A percentile compares a stretch with the other conserved stretches of the same genome.
phyloP scores from a whole-genome alignment of 148 eudicot genomes.

The Camellia granthamiana region DNA sequence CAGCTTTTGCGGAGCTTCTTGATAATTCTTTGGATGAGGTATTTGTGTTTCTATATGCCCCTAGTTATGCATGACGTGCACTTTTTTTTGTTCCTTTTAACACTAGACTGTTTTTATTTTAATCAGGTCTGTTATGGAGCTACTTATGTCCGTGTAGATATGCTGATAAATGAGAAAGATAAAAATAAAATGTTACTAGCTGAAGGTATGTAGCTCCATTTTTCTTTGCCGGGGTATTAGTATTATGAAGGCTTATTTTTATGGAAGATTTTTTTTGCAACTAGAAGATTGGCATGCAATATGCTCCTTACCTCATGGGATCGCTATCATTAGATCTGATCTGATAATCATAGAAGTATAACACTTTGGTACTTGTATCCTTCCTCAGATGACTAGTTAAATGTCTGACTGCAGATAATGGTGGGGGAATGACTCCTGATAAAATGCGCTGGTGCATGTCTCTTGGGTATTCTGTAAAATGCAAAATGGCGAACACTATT shows the following conservation, averaged over 20 bases:
- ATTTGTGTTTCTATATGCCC: not conserved
- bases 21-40: conserved; percentile 84
- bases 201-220: conserved; percentile 46
- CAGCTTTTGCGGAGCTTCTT: conserved; percentile 77
- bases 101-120: not conserved
- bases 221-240: not conserved
- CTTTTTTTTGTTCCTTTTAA: not conserved
- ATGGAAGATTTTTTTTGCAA: not conserved
- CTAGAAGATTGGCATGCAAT: not conserved
- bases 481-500: conserved; percentile 60
- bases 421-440: conserved; percentile 80
- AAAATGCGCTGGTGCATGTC: conserved; percentile 80
- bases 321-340: not conserved
- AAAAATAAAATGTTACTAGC: conserved; percentile 52
- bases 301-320: not conserved
- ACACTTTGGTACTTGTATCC: too few species aligned
- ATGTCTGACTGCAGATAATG: conserved; percentile 49
- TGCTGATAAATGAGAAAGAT: conserved; percentile 46
- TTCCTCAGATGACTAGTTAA: not conserved
- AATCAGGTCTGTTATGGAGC: conserved; percentile 61
- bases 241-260: not conserved
- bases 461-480: conserved; percentile 72
- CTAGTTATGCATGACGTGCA: not conserved
- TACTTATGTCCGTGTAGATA: conserved; percentile 54
- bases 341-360: too few species aligned